Base-by-base conservation (phyloP, 225 moss, liverwort and hornwort genomes). In the Physcomitrellopsis africana region DNA sequence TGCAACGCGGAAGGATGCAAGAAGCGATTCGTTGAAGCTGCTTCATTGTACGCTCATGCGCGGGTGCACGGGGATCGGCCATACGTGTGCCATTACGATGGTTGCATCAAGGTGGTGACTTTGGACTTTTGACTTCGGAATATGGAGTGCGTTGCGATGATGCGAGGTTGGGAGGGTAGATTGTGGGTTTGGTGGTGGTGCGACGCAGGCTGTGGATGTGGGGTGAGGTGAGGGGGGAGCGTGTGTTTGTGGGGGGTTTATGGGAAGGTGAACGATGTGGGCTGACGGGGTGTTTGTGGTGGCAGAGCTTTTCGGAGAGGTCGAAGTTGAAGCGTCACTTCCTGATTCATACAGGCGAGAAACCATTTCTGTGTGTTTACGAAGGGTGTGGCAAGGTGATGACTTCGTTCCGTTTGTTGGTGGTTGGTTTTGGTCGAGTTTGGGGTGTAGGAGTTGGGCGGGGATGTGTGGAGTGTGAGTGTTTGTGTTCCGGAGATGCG, bases 301-400 rank as follows among this genome's bases (percentile, higher is more conserved):
- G 63, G 64, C 89, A 96, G 96, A 92, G 96, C 60, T 96, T 96
- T 80, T 96, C 96, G 60, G 96, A 96, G 84, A 87, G 96, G 74
- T 96, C 96, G 9, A 96, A 96, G 82, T 76, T 96, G 65, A 96
- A 96, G 81, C 87, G 96, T 16, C 96, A 96, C 77, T 96, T 96
- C 79, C 85, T 96, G 60, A 96, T 96, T 57, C 96, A 96, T 77
- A 96, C 96, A 2, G 96, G 96, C 32, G 96, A 96, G 76, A 96
- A 96, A 69, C 96, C 96, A 10, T 96, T 96, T 67, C 80, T 94
- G 16, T 96, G 96, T 73, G 79, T 74, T 43, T 91, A 88, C 45
- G 94, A 92, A 92, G 96, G 96, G 20, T 96, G 96, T 80, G 96
- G 96, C 70, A 96, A 96, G 96, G 96, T 96, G 79, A 81, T 66